phyloP scores from a whole-genome alignment of 148 eudicot genomes.

The Chenopodium suecicum region DNA sequence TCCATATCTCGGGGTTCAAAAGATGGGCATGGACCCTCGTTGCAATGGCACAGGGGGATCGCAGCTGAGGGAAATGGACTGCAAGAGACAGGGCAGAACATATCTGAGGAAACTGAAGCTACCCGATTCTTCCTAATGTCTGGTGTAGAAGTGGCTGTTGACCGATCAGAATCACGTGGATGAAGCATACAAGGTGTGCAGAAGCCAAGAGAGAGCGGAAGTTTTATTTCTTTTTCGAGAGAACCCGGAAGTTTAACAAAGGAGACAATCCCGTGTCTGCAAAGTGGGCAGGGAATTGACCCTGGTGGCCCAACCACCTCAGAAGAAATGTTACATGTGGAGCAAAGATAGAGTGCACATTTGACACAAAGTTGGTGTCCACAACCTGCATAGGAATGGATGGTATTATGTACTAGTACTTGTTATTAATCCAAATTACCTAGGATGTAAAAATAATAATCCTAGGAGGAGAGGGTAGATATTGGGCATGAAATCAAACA shows the following conservation, averaged over 20 bases:
- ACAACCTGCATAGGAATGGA: conserved; percentile 54
- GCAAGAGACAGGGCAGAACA: conserved; percentile 86
- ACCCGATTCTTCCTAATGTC: conserved; percentile 66
- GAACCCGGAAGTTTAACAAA: conserved; percentile 69
- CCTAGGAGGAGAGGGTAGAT: not conserved
- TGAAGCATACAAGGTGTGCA: conserved; percentile 95
- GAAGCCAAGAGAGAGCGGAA: conserved; percentile 65
- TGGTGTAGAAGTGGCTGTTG: conserved; percentile 41
- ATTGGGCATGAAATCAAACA: not conserved
- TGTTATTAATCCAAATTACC: not conserved
- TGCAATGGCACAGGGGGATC: conserved; percentile 77
- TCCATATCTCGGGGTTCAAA: conserved; percentile 60
- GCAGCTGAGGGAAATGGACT: conserved; percentile 86
- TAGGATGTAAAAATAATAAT: not conserved
- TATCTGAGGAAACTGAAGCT: conserved; percentile 74
- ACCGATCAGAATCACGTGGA: conserved; percentile 54
- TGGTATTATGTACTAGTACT: not conserved
- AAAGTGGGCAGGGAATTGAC: conserved; percentile 92
- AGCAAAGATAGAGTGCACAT: conserved; percentile 94
- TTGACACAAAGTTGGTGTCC: conserved; percentile 85
- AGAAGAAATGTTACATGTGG: conserved; percentile 62
- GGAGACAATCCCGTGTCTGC: conserved; percentile 69
- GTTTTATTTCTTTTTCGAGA: conserved; percentile 56
- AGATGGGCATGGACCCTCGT: conserved; percentile 77
- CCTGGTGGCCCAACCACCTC: conserved; percentile 76